phyloP scores from a whole-genome alignment of 148 eudicot species.

The Persicaria maculosa region DNA sequence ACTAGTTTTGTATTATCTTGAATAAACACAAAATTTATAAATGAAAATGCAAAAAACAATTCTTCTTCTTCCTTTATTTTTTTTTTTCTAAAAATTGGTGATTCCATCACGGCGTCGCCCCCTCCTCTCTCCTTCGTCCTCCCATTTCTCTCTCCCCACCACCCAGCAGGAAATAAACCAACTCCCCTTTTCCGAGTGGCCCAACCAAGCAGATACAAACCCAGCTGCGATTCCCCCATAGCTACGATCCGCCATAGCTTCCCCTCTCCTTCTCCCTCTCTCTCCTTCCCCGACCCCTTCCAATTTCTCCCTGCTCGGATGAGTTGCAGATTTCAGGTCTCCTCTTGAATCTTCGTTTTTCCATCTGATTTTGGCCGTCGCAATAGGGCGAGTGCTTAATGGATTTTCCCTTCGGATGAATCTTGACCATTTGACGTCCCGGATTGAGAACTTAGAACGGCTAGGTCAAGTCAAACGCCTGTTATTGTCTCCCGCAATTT shows the following conservation, averaged over 20 bases:
- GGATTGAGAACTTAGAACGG: neutral
- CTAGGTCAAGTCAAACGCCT: neutral
- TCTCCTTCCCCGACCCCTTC: neutral
- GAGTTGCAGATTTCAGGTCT: neutral
- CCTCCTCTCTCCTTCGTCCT: neutral
- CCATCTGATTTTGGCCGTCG: neutral
- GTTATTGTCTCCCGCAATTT: neutral
- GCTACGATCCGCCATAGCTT: slow-evolving; percentile 8
- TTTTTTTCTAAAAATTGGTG: neutral
- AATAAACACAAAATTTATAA: too few species aligned
- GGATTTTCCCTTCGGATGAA: neutral
- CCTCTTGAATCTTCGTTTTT: neutral
- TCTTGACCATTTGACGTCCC: neutral
- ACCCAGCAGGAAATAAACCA: slow-evolving; percentile 6
- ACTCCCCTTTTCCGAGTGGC: neutral
- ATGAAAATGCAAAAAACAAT: too few species aligned
- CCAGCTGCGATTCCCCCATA: slow-evolving; percentile 5
- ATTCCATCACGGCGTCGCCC: neutral
- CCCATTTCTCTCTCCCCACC: neutral
- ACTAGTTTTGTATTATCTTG: too few species aligned
- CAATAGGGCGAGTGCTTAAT: neutral
- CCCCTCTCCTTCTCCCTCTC: neutral
- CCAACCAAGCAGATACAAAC: neutral
- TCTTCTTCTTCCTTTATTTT: too few species aligned
- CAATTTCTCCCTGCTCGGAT: slow-evolving; percentile 4